Evolutionary conservation across 108 stramenopile species (phyloP).

Genomic region (Skeletonema menzelii): DNA sequence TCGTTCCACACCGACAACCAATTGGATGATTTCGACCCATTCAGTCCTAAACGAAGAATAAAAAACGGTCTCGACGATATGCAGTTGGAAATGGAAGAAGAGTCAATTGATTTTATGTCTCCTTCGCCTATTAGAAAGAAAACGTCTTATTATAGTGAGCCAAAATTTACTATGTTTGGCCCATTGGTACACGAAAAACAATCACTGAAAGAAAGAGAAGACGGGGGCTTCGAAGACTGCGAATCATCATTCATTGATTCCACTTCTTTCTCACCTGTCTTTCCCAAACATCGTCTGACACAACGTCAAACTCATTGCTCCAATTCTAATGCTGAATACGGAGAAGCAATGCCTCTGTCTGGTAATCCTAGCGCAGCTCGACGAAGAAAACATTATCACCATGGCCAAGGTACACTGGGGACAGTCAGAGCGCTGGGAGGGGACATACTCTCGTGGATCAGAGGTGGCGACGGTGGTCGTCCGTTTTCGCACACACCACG

Average conservation of each 20-base stretch:
- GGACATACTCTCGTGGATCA: not conserved
- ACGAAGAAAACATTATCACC: not conserved
- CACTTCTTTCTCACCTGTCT: constrained; percentile 9
- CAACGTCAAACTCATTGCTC: not conserved
- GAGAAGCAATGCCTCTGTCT: constrained; percentile 3
- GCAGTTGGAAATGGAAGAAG: constrained; percentile 38
- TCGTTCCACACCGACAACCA: not conserved
- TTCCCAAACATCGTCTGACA: not conserved
- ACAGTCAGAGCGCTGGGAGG: not conserved
- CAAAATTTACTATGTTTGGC: constrained; percentile 1
- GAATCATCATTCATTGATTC: not conserved
- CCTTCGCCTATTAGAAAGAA: not conserved
- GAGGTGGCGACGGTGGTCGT: not conserved
- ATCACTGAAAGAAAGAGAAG: not conserved
- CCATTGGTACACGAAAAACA: not conserved
- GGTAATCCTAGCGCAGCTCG: constrained; percentile 1
- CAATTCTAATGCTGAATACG: not conserved
- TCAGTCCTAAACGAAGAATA: constrained; percentile 7
- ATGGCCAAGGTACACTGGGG: not conserved
- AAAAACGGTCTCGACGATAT: not conserved
- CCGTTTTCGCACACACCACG: not conserved
- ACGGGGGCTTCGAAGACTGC: not conserved
- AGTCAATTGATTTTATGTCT: constrained; percentile 27
- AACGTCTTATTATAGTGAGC: not conserved
- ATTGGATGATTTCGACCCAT: constrained; percentile 30